Conservation (phyloP, 345 rosid species). For the Corymbia maculata region DNA sequence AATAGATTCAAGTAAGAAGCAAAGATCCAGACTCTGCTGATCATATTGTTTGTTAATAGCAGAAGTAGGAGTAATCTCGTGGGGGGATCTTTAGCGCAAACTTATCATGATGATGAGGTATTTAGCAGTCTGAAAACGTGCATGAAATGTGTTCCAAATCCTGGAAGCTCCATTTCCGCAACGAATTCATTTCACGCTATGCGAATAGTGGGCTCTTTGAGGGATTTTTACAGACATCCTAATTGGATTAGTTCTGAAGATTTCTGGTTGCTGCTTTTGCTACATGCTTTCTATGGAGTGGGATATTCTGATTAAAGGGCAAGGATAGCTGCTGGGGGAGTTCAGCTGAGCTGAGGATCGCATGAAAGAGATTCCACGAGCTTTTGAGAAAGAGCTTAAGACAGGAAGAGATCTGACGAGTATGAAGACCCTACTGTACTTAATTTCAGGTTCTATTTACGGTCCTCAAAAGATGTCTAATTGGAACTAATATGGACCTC, state of each 20-base stretch:
- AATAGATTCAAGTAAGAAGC: neutral
- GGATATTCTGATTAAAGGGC: neutral
- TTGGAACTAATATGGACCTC: neutral
- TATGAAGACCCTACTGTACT: neutral
- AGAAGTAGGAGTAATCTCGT: neutral
- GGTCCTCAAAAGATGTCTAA: neutral
- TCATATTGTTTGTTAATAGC: neutral
- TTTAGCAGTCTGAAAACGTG: neutral
- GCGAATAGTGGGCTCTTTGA: neutral
- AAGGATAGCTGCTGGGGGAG: neutral
- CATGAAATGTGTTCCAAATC: neutral
- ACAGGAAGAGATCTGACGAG: neutral
- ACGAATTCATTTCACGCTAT: neutral
- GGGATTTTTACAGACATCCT: neutral
- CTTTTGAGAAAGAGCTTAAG: neutral
- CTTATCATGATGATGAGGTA: neutral
- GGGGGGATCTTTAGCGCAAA: neutral
- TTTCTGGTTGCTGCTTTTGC: neutral
- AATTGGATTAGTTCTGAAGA: neutral
- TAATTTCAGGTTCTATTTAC: neutral
- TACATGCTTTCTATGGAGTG: neutral
- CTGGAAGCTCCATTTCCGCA: neutral
- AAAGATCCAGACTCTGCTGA: neutral
- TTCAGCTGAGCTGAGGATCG: neutral
- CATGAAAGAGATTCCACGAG: neutral